These are phyloP conservation scores for Quercus agrifolia DNA, from an alignment of 306 rosid genomes.

Conservation along the genomic window DNA sequence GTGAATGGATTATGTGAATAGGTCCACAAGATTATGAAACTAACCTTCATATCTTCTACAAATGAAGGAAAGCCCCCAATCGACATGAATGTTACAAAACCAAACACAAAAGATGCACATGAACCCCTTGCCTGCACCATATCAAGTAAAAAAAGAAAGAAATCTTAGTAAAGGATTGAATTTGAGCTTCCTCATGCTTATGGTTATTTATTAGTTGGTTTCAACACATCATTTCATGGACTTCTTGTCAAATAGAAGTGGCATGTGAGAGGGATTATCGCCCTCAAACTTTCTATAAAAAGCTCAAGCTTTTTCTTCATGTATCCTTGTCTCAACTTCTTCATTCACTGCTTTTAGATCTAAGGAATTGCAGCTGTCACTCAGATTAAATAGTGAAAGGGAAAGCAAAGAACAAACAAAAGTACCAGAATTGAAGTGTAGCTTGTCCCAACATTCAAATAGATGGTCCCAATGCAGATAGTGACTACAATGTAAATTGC, in stretches of 20 bases:
- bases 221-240: too few species aligned
- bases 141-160: not conserved
- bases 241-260: too few species aligned
- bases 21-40: not conserved
- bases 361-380: not conserved
- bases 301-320: not conserved
- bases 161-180: slow-evolving; percentile 8
- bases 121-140: slow-evolving; percentile 89
- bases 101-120: slow-evolving; percentile 95
- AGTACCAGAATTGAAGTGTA: slow-evolving; percentile 88
- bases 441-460: slow-evolving; percentile 78
- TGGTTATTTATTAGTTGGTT: not conserved
- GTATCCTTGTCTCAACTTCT: not conserved
- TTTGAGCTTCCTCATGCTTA: not conserved
- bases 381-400: not conserved
- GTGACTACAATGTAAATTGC: slow-evolving; percentile 89
- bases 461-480: slow-evolving; percentile 84
- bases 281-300: too few species aligned
- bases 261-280: too few species aligned
- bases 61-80: slow-evolving; percentile 98
- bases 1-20: not conserved
- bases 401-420: not conserved
- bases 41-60: slow-evolving; percentile 97
- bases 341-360: too few species aligned
- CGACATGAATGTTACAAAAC: slow-evolving; percentile 95